Conservation (phyloP, 2,329 filamentous ascomycete species). For the Dothistroma septosporum region DNA sequence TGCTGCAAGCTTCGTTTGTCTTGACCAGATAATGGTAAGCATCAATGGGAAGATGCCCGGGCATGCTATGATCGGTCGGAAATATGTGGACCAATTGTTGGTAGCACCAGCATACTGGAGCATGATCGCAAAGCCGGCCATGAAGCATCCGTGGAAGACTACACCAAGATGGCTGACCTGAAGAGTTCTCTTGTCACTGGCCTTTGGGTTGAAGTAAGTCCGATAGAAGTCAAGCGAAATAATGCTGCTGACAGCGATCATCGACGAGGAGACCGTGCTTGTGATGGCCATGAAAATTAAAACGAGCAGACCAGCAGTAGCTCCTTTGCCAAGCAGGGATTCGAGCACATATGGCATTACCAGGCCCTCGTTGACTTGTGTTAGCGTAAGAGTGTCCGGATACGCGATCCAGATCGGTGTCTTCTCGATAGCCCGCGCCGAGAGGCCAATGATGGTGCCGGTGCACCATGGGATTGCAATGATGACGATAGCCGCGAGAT, state of each 20-base stretch:
- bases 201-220: conserved; percentile 48
- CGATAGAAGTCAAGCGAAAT: conserved; percentile 50
- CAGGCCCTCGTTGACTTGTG: conserved; percentile 43
- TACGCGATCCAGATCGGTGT: conserved; percentile 46
- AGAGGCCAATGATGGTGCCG: conserved; percentile 46
- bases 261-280: conserved; percentile 47
- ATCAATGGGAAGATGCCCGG: conserved; percentile 46
- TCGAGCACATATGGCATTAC: conserved; percentile 48
- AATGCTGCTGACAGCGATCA: conserved; percentile 52
- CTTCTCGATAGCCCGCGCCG: conserved; percentile 44
- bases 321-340: conserved; percentile 43
- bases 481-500: conserved; percentile 44
- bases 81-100: conserved; percentile 47
- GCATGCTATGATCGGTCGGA: conserved; percentile 41
- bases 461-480: conserved; percentile 48
- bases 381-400: conserved; percentile 39
- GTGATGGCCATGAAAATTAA: conserved; percentile 52
- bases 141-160: conserved; percentile 47
- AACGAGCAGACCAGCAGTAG: conserved; percentile 44
- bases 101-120: conserved; percentile 49
- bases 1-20: conserved; percentile 45
- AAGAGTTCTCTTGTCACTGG: conserved; percentile 42
- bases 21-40: conserved; percentile 44
- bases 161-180: conserved; percentile 48
- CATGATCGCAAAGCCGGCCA: conserved; percentile 46